Conservation (phyloP, 805 yeast species). For the Suhomyces sp. region DNA sequence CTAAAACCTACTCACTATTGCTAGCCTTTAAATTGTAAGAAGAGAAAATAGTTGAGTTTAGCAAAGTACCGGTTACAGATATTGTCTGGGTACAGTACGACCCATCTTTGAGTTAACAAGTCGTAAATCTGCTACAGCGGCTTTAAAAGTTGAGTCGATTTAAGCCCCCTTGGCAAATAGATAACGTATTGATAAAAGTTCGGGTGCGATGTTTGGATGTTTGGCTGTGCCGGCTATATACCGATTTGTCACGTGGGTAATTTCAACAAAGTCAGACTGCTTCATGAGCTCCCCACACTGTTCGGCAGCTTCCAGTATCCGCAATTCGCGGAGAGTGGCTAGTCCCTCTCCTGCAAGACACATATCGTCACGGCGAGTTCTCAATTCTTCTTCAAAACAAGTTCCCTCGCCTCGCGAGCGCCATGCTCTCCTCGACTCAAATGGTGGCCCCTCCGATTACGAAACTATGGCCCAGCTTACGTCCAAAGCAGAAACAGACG, state of each 20-base stretch:
- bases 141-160: too few relatives aligned
- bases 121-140: neutral
- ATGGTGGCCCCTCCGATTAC: neutral
- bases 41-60: too few relatives aligned
- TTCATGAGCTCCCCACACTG: neutral
- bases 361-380: constrained; percentile 20
- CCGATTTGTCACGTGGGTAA: neutral
- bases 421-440: constrained; percentile 10
- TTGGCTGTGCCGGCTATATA: neutral
- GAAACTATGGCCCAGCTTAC: neutral
- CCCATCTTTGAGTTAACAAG: neutral
- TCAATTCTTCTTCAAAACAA: neutral
- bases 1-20: neutral
- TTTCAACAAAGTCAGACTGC: neutral
- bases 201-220: neutral
- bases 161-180: neutral
- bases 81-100: neutral
- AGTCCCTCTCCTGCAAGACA: constrained; percentile 9
- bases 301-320: neutral
- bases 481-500: constrained; percentile 1
- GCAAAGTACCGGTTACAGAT: neutral
- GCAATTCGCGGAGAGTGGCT: constrained; percentile 3
- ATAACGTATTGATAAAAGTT: neutral
- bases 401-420: constrained; percentile 9
- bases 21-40: too few relatives aligned